Evolutionary conservation across 2,329 filamentous ascomycete species (phyloP), one percentile per base, ranked within the genome.

Genomic region (Colletotrichum lini): DNA sequence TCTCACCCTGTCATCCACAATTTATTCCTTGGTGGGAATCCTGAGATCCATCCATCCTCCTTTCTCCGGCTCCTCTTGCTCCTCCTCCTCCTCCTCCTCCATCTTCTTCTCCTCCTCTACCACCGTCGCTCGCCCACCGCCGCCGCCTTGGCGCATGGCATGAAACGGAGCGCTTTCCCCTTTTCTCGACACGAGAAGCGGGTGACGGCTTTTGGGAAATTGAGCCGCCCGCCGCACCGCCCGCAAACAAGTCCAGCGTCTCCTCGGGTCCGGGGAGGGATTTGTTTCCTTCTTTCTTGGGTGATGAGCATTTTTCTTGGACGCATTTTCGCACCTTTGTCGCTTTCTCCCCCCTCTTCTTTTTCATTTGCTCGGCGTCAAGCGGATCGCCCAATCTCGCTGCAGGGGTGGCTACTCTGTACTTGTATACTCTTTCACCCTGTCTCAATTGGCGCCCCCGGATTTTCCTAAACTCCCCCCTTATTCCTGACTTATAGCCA

Each of bases 71-170:
- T 26, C 26, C 26, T 26, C 26, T 26, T 26, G 26, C 26, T 26
- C 4, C 26, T 26, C 26, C 26, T 26, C 26, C 26, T 26, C 26
- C 26, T 26, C 26, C 26, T 26, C 26, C 26, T 26, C 23, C n/a
- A n/a, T n/a, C 23, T 23, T 3, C 23, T 23, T 4, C 26, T 26
- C 4, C 26, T 47, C 18, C 18, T 47, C 18, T 38, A 38, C 52
- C 23, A 26, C 15, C 21, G 47, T 10, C 42, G 23, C 1, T 13
- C 30, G 30, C 30, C 65, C 45, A 53, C 26, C 26, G 26, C 35
- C 64, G 64, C 64, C 64, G 30, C 64, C 56, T 67, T 61, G 65
- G 57, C 65, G 57, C 65, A 67, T 67, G 57, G 18, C 49, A 40
- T 67, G 65, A 67, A 67, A 67, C 65, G 54, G 45, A 35, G 12